phyloP scores from a whole-genome alignment of 305 asterid genomes.

The Fraxinus sp. region DNA sequence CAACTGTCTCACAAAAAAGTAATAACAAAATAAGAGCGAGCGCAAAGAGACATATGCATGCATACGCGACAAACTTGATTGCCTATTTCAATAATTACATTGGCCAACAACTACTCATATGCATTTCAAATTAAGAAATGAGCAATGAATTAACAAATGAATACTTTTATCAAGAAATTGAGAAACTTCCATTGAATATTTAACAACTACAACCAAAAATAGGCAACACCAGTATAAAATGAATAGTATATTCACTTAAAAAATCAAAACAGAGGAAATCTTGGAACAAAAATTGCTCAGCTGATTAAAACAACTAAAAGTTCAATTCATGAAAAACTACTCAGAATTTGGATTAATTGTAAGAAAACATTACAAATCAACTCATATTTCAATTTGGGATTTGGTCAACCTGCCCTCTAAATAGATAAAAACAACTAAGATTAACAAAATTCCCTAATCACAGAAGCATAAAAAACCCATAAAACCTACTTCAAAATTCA shows the following conservation, averaged over 20 bases:
- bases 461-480: conserved; percentile 18
- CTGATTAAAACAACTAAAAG: conserved; percentile 11
- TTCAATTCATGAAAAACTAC: conserved; percentile 8
- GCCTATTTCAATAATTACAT: not conserved
- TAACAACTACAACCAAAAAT: not conserved
- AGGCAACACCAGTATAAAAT: not conserved
- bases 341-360: conserved; percentile 7
- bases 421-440: conserved; percentile 3
- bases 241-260: not conserved
- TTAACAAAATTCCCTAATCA: conserved; percentile 15
- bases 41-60: not conserved
- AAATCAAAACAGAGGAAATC: not conserved
- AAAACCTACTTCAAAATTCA: conserved; percentile 19
- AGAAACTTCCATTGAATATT: not conserved
- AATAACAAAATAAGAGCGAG: not conserved
- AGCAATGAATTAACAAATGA: conserved; percentile 1
- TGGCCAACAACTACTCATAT: conserved; percentile 5
- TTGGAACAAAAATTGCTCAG: not conserved
- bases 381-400: conserved; percentile 4
- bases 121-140: conserved; percentile 20
- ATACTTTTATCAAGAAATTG: not conserved
- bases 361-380: conserved; percentile 6
- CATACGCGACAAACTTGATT: not conserved
- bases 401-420: conserved; percentile 33
- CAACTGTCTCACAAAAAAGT: not conserved